Base-by-base conservation (phyloP, 495 filamentous ascomycete species). In the Penicillium ucsense region DNA sequence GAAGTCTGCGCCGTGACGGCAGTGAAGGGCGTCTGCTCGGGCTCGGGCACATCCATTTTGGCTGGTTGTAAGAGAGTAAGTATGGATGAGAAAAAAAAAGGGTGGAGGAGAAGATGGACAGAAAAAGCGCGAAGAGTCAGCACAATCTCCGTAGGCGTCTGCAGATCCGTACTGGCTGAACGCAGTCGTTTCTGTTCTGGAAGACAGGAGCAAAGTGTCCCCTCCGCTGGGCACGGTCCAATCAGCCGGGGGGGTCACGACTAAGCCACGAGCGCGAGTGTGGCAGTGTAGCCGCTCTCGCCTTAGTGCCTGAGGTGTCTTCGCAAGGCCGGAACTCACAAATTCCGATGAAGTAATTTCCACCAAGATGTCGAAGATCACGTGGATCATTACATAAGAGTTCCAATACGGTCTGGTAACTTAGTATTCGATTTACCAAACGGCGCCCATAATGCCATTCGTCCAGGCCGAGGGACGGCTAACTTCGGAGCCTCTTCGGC, bases 1-100 rank as follows among this genome's bases (percentile, higher is more conserved):
- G 85, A 85, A 31, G 88, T 94, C 50, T 95, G 89, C 63, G 86
- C 83, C 58, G 79, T 82, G 62, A 94, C 83, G 47, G 86, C 85
- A 45, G 81, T 84, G 70, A 89, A 90, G 67, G 87, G 86, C 64
- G 83, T 88, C 70, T 83, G 77, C 34, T 90, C 86, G 41, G 86
- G 77, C 73, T 89, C 86, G 47, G 82, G 73, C 53, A 80, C 77
- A 70, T 91, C 85, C 87, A 92, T 92, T 48, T 58, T 65, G 57
- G 20, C 20, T 20, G 20, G 20, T 20, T 20, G 20, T 20, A 2
- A 20, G 20, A 20, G 20, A 20, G 20, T 2, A 20, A 20, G 20
- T 20, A 20, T 20, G 2, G 20, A 1, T 20, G 20, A 20, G 2
- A 20, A 20, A 20, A 59, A 52, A 54, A 37, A 31, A 37, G 36